Percentiles rank a stretch among this genome's conserved stretches.
phyloP scores from a whole-genome alignment of 1,284 basidiomycete genomes.

The Pseudomicrostroma phylloplanum region DNA sequence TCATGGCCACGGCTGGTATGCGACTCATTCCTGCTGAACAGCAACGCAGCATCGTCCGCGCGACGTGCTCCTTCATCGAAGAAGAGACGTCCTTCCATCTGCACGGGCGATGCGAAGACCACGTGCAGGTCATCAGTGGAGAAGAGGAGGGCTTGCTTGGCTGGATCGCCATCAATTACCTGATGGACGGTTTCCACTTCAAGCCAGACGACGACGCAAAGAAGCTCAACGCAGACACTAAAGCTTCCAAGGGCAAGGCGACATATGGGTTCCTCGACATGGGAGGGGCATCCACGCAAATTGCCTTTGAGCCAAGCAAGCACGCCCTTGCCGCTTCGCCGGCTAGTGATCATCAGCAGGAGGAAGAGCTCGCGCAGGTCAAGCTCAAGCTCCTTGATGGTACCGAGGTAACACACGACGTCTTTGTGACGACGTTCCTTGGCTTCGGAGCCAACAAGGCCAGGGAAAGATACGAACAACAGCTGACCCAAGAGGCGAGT shows the following conservation, averaged over 20 bases:
- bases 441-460: constrained; percentile 97
- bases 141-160: constrained; percentile 97
- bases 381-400: constrained; percentile 75
- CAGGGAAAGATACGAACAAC: constrained; percentile 75
- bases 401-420: constrained; percentile 77
- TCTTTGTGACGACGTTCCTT: constrained; percentile 97
- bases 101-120: constrained; percentile 64
- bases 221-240: not conserved
- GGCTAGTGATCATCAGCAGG: not conserved
- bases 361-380: constrained; percentile 59
- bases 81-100: constrained; percentile 70
- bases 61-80: constrained; percentile 74
- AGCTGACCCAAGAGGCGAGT: constrained; percentile 58
- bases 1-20: constrained; percentile 97
- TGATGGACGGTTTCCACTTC: constrained; percentile 90
- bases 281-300: constrained; percentile 97
- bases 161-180: constrained; percentile 96
- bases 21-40: constrained; percentile 68
- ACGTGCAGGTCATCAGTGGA: constrained; percentile 88
- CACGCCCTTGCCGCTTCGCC: constrained; percentile 56
- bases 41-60: constrained; percentile 66
- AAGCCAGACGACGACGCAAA: constrained; percentile 7
- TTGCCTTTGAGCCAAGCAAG: constrained; percentile 78
- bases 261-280: constrained; percentile 98
- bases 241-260: constrained; percentile 56